Evolutionary conservation across 768 basidiomycete species (phyloP).

Genomic region (Tulasnella sp.): DNA sequence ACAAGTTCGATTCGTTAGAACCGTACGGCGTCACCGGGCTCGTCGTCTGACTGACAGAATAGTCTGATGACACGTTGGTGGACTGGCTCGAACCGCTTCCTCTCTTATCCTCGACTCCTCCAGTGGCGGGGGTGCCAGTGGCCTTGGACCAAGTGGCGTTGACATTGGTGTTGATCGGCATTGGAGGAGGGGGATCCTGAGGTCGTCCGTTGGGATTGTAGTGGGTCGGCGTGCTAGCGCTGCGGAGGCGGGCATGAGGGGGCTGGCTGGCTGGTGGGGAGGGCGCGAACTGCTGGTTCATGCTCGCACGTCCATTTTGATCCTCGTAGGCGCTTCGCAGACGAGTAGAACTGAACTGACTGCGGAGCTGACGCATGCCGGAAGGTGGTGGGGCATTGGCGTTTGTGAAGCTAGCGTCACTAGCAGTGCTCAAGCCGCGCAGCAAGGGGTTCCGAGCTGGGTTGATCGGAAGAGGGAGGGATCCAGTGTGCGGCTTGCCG

Average conservation of each 20-base stretch:
- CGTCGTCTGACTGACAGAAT: conserved; percentile 45
- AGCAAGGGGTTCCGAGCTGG: neutral
- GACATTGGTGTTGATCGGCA: conserved; percentile 58
- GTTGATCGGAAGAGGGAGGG: neutral
- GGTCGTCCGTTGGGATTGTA: conserved; percentile 17
- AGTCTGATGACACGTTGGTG: conserved; percentile 76
- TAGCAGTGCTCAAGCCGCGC: conserved; percentile 25
- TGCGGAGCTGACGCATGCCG: conserved; percentile 46
- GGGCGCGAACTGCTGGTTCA: neutral
- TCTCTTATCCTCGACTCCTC: conserved; percentile 48
- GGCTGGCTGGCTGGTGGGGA: conserved; percentile 24
- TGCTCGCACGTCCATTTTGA: conserved; percentile 35
- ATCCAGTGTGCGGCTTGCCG: neutral
- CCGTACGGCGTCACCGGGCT: conserved; percentile 79
- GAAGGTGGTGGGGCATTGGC: conserved; percentile 40
- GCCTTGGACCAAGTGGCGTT: conserved; percentile 35
- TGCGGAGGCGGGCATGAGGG: conserved; percentile 19
- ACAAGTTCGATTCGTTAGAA: conserved; percentile 79
- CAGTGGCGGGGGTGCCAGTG: conserved; percentile 31
- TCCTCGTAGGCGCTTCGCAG: conserved; percentile 55
- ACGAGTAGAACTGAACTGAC: conserved; percentile 66
- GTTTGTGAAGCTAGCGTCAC: conserved; percentile 15
- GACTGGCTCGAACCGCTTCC: conserved; percentile 84
- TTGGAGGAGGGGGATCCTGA: conserved; percentile 40
- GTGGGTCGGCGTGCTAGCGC: conserved; percentile 24